Percentiles rank a stretch among this genome's conserved stretches.
These are phyloP conservation scores for Pterulicium gracile DNA, from an alignment of 1,284 basidiomycete species.

Conservation along the genomic window DNA sequence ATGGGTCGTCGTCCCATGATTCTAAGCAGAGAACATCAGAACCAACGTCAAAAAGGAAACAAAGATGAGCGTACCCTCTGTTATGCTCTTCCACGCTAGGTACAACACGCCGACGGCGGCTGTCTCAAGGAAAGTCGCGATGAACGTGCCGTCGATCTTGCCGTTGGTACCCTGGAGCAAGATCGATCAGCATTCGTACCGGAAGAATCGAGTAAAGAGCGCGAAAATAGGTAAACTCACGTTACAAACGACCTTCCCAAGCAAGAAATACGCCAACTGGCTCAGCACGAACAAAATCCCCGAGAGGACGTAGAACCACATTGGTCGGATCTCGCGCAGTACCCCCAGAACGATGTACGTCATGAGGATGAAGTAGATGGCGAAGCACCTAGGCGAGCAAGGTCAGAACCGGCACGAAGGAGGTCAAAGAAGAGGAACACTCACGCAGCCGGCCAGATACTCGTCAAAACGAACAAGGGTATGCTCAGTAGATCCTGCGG, in stretches of 20 bases:
- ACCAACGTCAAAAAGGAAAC: neutral
- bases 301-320: slow-evolving; percentile 58
- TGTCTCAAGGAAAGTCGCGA: slow-evolving; percentile 71
- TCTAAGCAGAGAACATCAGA: slow-evolving; percentile 14
- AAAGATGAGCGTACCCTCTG: slow-evolving; percentile 51
- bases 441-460: slow-evolving; percentile 76
- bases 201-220: neutral
- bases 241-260: slow-evolving; percentile 66
- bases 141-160: slow-evolving; percentile 72
- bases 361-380: slow-evolving; percentile 65
- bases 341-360: slow-evolving; percentile 61
- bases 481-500: slow-evolving; percentile 46
- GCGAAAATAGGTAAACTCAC: slow-evolving; percentile 30
- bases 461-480: slow-evolving; percentile 68
- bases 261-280: slow-evolving; percentile 71
- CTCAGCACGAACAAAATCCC: slow-evolving; percentile 60
- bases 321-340: slow-evolving; percentile 63
- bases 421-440: neutral
- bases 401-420: slow-evolving; percentile 5
- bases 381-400: slow-evolving; percentile 36
- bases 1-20: slow-evolving; percentile 25
- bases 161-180: slow-evolving; percentile 38
- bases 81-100: slow-evolving; percentile 74
- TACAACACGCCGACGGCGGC: slow-evolving; percentile 60
- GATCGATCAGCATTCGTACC: neutral